Base-by-base conservation (phyloP, 2,329 filamentous ascomycete species). In the Aureobasidium sp. region DNA sequence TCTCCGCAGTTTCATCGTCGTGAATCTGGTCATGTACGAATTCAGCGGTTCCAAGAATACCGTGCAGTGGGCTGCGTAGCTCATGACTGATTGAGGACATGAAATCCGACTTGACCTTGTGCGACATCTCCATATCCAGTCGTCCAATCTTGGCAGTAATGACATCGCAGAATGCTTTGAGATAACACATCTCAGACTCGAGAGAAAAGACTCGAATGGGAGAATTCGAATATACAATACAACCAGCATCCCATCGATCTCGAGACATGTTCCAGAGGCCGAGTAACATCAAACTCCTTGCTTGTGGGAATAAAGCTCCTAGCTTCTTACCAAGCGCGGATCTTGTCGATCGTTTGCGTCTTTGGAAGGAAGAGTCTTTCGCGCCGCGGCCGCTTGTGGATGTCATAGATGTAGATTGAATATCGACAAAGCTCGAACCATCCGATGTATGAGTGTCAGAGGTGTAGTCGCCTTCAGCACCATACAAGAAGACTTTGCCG, bases 71-170 rank as follows among this genome's bases (percentile, higher is more conserved):
- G 39, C 70, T 77, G 5, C 79, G 72, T 8, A 83, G 71, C 64
- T 84, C 81, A 65, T 83, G 81, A 32, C 76, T 79, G 29, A 83
- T 79, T 0, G 76, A 79, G 0, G 78, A 77, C 17, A 84, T 76
- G 47, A 84, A 80, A 13, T 81, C 79, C 0, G 76, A 76, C 63
- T 84, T 83, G 10, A 78, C 76, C 57, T 75, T 75, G 41, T 81
- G 78, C 5, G 74, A 71, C 9, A 70, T 71, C 13, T 75, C 68
- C 0, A 74, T 74, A 34, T 75, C 72, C 10, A 78, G 67, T 7
- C 76, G 67, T 41, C 73, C 70, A 7, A 78, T 66, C 63, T 79
- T 74, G 5, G 72, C 74, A 68, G 75, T 75, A 36, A 78, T 70
- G 20, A 73, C 76, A 64, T 76, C 74, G 48, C 74, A 75, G 64